Conservation (phyloP, 2,329 filamentous ascomycete species). For the Pochonia chlamydosporia region DNA sequence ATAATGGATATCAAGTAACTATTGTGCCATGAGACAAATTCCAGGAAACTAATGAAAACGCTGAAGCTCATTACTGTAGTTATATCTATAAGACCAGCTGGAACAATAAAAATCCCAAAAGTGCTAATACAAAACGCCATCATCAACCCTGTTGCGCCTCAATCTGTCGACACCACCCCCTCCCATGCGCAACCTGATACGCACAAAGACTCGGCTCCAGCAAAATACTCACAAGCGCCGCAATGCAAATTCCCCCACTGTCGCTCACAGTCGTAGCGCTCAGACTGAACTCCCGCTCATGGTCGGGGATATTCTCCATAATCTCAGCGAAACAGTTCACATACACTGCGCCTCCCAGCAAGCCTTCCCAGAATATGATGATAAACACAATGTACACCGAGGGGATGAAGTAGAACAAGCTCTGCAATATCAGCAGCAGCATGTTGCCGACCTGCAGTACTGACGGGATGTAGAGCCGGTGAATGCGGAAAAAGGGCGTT, state of each 20-base stretch:
- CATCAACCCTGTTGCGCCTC: conserved; percentile 22
- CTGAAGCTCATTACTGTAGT: too few relatives aligned
- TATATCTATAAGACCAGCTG: too few relatives aligned
- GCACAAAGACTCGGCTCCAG: conserved; percentile 77
- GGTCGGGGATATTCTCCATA: conserved; percentile 68
- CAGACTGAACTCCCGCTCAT: conserved; percentile 86
- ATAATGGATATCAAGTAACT: too few relatives aligned
- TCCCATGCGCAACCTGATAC: conserved; percentile 77
- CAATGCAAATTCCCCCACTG: conserved; percentile 82
- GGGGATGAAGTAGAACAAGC: conserved; percentile 75
- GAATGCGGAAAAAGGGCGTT: conserved; percentile 78
- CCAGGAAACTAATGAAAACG: too few relatives aligned
- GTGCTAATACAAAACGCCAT: not conserved
- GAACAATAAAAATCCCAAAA: too few relatives aligned
- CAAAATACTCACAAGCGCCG: conserved; percentile 75
- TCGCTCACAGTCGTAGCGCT: conserved; percentile 89
- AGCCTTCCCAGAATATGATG: conserved; percentile 88
- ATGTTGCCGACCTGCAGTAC: conserved; percentile 79
- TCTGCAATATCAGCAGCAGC: conserved; percentile 65
- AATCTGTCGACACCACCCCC: conserved; percentile 64
- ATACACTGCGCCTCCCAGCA: conserved; percentile 87
- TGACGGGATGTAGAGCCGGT: conserved; percentile 74
- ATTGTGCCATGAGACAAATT: too few relatives aligned
- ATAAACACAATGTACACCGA: conserved; percentile 80
- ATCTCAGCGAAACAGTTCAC: conserved; percentile 96